Evolutionary conservation across 2,329 filamentous ascomycete genomes (phyloP).

Genomic region (Coniochaeta hoffmannii): DNA sequence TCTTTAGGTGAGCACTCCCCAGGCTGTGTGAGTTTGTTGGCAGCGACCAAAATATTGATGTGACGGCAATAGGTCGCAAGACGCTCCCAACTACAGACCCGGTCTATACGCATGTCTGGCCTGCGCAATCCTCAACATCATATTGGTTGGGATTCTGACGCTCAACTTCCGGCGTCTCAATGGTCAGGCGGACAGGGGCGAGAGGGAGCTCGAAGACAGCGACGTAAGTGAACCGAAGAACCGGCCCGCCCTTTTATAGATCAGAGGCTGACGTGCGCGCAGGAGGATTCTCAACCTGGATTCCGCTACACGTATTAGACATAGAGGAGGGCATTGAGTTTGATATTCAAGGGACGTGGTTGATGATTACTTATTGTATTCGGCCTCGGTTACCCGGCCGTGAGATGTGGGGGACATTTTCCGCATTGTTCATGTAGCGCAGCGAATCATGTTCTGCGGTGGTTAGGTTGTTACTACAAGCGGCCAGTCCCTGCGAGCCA

Average conservation of each 20-base stretch:
- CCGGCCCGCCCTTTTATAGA: slow-evolving; percentile 2
- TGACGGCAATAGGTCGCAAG: slow-evolving; percentile 25
- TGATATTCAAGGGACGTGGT: not conserved
- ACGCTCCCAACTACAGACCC: slow-evolving; percentile 44
- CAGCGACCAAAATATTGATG: not conserved
- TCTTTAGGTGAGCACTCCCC: slow-evolving; percentile 47
- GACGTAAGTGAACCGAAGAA: slow-evolving; percentile 31
- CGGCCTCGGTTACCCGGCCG: too few relatives aligned
- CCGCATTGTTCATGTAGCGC: too few relatives aligned
- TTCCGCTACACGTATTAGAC: slow-evolving; percentile 32
- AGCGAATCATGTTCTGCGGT: too few relatives aligned
- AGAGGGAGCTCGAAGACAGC: slow-evolving; percentile 41
- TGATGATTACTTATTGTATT: not conserved
- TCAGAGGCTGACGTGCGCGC: slow-evolving; percentile 5
- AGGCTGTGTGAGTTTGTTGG: not conserved
- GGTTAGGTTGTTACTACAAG: too few relatives aligned
- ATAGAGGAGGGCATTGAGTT: not conserved
- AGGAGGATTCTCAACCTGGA: slow-evolving; percentile 30
- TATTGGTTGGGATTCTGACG: slow-evolving; percentile 34
- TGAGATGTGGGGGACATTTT: not conserved
- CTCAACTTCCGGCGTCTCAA: slow-evolving; percentile 37
- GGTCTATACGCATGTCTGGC: slow-evolving; percentile 50
- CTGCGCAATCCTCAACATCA: slow-evolving; percentile 35
- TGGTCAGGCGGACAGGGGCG: slow-evolving; percentile 42
- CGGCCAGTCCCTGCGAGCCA: too few relatives aligned